Percentiles rank a stretch among this genome's conserved stretches.
These are phyloP conservation scores for Tetracentron sinense DNA, from an alignment of 164 flowering plant genomes.

Conservation along the genomic window DNA sequence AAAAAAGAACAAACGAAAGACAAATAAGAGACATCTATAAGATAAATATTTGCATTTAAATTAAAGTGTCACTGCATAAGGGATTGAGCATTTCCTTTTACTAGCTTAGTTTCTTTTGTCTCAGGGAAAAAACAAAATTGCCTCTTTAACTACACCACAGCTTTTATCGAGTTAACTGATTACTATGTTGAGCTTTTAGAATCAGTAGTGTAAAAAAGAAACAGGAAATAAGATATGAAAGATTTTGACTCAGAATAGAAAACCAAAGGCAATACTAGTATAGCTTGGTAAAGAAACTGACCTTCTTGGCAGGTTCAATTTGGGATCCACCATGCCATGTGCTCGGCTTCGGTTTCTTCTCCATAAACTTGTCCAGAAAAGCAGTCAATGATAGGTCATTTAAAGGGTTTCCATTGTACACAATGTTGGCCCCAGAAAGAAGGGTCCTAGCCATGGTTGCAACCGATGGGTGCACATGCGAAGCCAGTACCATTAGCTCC, in stretches of 20 bases:
- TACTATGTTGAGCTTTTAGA: neutral
- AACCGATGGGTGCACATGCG: constrained; percentile 93
- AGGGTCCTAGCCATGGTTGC: constrained; percentile 91
- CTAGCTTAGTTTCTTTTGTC: too few relatives aligned
- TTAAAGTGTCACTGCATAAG: too few relatives aligned
- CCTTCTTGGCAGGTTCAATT: constrained; percentile 95
- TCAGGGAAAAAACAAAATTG: too few relatives aligned
- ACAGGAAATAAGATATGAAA: neutral
- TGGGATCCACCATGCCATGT: constrained; percentile 97
- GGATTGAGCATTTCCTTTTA: too few relatives aligned
- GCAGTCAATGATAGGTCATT: constrained; percentile 78
- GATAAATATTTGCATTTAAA: too few relatives aligned
- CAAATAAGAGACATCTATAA: too few relatives aligned
- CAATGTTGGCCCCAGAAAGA: constrained; percentile 81
- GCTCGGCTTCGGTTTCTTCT: constrained; percentile 82
- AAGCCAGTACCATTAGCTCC: constrained; percentile 86
- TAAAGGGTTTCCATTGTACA: constrained; percentile 91
- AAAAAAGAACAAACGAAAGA: too few relatives aligned
- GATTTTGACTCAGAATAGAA: neutral
- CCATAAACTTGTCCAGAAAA: constrained; percentile 97
- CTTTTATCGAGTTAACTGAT: neutral
- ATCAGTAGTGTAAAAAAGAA: neutral
- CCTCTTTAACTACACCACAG: too few relatives aligned
- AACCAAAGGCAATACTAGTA: neutral
- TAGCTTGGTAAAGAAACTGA: constrained; percentile 19